Conservation (phyloP, 441 rosid species). For the Biscutella auriculata region DNA sequence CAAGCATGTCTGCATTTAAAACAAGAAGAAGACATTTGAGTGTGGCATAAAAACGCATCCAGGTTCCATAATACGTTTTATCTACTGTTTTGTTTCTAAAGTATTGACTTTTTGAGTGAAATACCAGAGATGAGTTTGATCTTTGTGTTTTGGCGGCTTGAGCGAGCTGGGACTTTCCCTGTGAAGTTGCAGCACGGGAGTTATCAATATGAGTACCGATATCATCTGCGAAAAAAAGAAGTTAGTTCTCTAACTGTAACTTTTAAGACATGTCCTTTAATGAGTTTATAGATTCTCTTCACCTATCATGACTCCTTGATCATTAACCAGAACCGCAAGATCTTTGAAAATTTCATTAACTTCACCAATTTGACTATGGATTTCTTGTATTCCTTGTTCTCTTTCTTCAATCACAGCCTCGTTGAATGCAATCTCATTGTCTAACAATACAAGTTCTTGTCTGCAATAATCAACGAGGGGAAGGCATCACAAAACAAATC, state of each 20-base stretch:
- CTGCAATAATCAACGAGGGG: constrained; percentile 27
- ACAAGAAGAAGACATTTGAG: constrained; percentile 36
- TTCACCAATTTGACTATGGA: constrained; percentile 84
- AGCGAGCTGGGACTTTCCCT: constrained; percentile 20
- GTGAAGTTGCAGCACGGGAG: constrained; percentile 71
- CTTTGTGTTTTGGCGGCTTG: constrained; percentile 80
- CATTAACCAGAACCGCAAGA: constrained; percentile 82
- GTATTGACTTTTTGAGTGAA: background rate
- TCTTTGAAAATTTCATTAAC: constrained; percentile 86
- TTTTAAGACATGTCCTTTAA: background rate
- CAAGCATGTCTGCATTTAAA: constrained; percentile 66
- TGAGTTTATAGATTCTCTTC: background rate
- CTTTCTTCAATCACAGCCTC: constrained; percentile 90
- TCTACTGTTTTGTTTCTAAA: constrained; percentile 29
- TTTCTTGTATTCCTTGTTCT: constrained; percentile 83
- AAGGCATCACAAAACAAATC: background rate
- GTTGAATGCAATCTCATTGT: constrained; percentile 80
- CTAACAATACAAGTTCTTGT: constrained; percentile 70
- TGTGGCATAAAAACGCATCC: background rate
- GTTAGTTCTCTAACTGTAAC: background rate
- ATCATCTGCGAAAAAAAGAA: constrained; percentile 46
- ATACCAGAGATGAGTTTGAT: constrained; percentile 93
- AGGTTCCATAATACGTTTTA: background rate
- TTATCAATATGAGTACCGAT: constrained; percentile 64
- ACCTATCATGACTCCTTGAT: constrained; percentile 88